Evolutionary conservation across 306 rosid species (phyloP), one percentile per base, ranked within the genome.

Genomic region (Dryas alaskensis): DNA sequence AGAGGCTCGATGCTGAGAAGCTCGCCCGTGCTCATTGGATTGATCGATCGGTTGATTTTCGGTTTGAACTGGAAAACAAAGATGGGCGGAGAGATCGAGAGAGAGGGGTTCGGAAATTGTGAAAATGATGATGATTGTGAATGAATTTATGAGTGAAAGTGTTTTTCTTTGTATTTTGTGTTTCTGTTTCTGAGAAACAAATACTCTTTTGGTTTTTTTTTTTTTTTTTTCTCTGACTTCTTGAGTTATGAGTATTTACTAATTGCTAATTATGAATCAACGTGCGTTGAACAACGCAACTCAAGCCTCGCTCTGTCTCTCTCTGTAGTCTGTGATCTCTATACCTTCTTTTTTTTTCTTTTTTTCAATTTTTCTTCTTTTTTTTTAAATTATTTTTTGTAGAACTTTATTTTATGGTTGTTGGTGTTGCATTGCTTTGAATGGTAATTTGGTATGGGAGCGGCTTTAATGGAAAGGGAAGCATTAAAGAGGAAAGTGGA

Each of bases 1-100:
- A 86, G 69, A 69, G 98, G 98, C 50, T 89, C 90, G 85, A 92
- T 88, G 86, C 84, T 77, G 82, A 92, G 95, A 63, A 92, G 96
- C 31, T 92, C 98, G 14, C 92, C 95, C 7, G 90, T 88, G 85
- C 89, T 88, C 96, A 92, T 92, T 22, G 52, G 65, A 7, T 17
- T 71, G 31, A 43, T 31, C 37, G 60, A 80, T 74, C 48, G 46
- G 75, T 72, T 58, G 77, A 55, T 9, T 71, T 52, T 2, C 45
- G 62, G 39, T 60, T 1, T 22, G 53, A 42, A 61, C 10, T 31
- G 37, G 17, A 52, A 42, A 53, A 19, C 64, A 70, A 44, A 70
- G 77, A 67, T 16, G 61, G 76, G 79, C 81, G 83, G 84, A 81
- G 70, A 80, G 84, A 60, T 60, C 44, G 44, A 31, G 17, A 60